Evolutionary conservation across 768 basidiomycete species (phyloP), one percentile per base, ranked within the genome.

Genomic region (Pilatotrama ljubarskyi): DNA sequence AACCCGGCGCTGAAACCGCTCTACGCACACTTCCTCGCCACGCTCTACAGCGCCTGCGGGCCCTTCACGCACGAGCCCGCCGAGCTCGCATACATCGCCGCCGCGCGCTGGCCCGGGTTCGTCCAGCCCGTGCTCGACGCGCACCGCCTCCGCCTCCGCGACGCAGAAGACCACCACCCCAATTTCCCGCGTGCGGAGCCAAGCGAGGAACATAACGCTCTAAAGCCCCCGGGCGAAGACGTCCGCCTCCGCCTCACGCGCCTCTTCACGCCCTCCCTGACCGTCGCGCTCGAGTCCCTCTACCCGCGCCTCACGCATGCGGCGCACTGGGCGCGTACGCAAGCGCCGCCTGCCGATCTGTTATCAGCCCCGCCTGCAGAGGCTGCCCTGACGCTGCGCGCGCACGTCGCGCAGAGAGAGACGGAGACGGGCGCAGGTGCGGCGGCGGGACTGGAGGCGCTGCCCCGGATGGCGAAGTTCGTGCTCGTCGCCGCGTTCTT

Each of bases 31-130:
- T 93, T 87, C 61, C 69, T 79, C 18, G 76, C 80, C 7, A 76
- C 82, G 10, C 71, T 93, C 2, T 83, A 83, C 67, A 80, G 83
- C 47, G 76, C 82, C 29, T 85, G 90, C 68, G 80, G 80, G 20
- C 78, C 83, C 6, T 91, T 86, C 70, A 85, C 83, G 3, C 80
- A 79, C 40, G 86, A 92, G 66, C 82, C 84, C 0, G 70, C 83
- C 49, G 91, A 93, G 67, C 77, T 93, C 1, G 80, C 82, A 42
- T 93, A 93, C 67, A 81, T 93, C 26, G 84, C 88, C 2, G 85
- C 87, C 0, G 88, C 91, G 6, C 80, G 86, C 20, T 93, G 92
- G 91, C 89, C 91, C 0, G 87, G 85, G 2, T 93, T 91, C 64
- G 80, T 87, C 1, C 80, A 84, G 54, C 90, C 91, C 0, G 68